Conservation (phyloP, 495 filamentous ascomycete genomes). For the Aspergillus nanangensis region DNA sequence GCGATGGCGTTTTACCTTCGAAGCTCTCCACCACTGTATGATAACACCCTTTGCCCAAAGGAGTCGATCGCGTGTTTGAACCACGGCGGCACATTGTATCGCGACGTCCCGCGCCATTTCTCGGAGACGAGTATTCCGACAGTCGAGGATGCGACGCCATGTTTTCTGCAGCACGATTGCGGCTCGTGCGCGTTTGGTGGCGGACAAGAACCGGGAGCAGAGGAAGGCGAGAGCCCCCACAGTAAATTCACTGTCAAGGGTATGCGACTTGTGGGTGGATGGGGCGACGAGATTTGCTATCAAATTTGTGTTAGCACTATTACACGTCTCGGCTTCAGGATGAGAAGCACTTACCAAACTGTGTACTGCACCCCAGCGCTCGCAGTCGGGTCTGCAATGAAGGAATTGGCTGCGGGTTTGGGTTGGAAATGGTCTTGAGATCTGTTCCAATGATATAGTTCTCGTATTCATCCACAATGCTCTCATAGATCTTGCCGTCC, state of each 20-base stretch:
- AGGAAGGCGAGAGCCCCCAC: constrained; percentile 57
- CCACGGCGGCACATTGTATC: constrained; percentile 40
- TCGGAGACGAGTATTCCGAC: constrained; percentile 25
- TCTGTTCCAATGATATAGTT: constrained; percentile 21
- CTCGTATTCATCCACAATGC: constrained; percentile 58
- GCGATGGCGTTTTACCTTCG: constrained; percentile 14
- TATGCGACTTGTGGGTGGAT: constrained; percentile 21
- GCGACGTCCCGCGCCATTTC: constrained; percentile 41
- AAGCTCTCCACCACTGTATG: constrained; percentile 37
- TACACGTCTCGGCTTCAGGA: not conserved
- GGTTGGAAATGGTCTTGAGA: not conserved
- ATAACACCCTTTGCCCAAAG: constrained; percentile 50
- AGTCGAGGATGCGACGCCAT: constrained; percentile 33
- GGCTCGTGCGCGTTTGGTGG: constrained; percentile 40
- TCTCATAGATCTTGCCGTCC: constrained; percentile 50
- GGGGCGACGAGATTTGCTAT: constrained; percentile 32
- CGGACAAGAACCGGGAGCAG: constrained; percentile 55
- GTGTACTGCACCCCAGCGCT: constrained; percentile 32
- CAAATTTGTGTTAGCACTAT: constrained; percentile 8
- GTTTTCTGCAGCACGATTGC: constrained; percentile 40
- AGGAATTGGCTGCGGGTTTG: not conserved
- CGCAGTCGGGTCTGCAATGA: constrained; percentile 25
- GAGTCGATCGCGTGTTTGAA: constrained; percentile 36
- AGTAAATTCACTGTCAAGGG: constrained; percentile 48
- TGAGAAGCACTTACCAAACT: constrained; percentile 39